Evolutionary conservation across 495 filamentous ascomycete species (phyloP).

Genomic region (Sordaria brevicollis): DNA sequence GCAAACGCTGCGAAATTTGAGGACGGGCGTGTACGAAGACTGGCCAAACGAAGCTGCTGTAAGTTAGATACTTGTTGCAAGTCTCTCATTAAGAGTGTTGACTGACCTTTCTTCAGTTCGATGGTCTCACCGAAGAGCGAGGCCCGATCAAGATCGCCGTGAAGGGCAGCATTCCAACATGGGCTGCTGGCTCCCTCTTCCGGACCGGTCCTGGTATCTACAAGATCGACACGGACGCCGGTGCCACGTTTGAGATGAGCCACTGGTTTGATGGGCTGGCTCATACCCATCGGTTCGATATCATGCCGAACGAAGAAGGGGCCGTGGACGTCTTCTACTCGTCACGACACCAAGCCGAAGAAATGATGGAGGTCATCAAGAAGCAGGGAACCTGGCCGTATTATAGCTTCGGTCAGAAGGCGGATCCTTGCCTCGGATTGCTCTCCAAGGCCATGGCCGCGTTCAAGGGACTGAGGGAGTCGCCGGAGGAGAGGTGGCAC

Average conservation of each 20-base stretch:
- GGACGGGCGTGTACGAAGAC: constrained; percentile 9
- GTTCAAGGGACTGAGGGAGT: constrained; percentile 18
- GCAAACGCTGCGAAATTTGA: not conserved
- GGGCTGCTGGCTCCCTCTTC: constrained; percentile 51
- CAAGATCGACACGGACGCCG: constrained; percentile 44
- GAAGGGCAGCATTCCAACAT: constrained; percentile 31
- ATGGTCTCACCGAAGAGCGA: constrained; percentile 33
- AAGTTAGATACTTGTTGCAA: constrained; percentile 5
- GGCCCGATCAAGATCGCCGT: constrained; percentile 31
- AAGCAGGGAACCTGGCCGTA: constrained; percentile 35
- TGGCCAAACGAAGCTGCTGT: constrained; percentile 40
- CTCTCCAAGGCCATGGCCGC: constrained; percentile 55
- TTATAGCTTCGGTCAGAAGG: constrained; percentile 51
- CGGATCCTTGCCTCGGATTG: constrained; percentile 58
- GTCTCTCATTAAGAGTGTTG: not conserved
- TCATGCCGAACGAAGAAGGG: constrained; percentile 28
- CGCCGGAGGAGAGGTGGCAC: constrained; percentile 3
- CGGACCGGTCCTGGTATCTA: constrained; percentile 60
- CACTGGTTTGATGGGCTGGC: constrained; percentile 80
- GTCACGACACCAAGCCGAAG: constrained; percentile 54
- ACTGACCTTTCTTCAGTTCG: constrained; percentile 26
- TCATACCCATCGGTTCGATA: constrained; percentile 66
- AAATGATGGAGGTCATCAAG: constrained; percentile 42
- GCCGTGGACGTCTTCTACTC: constrained; percentile 51
- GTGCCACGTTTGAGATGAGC: constrained; percentile 41